Base-by-base conservation (phyloP, 2,329 filamentous ascomycete species). In the Chaetomium sp. region DNA sequence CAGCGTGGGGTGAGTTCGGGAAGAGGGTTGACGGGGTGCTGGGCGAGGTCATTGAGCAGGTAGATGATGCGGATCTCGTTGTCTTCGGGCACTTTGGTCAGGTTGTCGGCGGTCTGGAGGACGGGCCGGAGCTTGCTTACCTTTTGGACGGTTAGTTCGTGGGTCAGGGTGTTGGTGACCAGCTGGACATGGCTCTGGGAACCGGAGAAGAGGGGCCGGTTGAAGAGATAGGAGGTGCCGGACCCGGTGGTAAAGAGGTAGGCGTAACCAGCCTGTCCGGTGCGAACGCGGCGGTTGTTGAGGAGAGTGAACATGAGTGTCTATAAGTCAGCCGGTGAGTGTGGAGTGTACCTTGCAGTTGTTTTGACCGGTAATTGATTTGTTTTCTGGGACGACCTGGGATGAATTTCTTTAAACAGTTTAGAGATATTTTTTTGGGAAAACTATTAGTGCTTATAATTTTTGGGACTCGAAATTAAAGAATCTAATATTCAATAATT, bases 131-230 rank as follows among this genome's bases (percentile, higher is more conserved):
- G 6, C n/a, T 44, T 56, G 36, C 48, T 55, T 40, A 55, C 49
- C 47, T 60, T 60, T 2, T 40, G 58, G 19, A 58, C 46, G 7
- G 42, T 49, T 6, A 54, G 4, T 19, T 56, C 55, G 32, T 42
- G 12, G 5, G 52, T 60, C n/a, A 12, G 4, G 33, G 51, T 36
- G 49, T 55, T 52, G 33, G 40, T 36, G 5, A 59, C 57, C 6
- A 60, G 49, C 44, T 60, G 58, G 3, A 54, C 52, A 1, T 2
- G 38, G 52, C 46, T 57, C 6, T 60, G 58, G 2, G 37, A 7
- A 33, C 55, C 49, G 1, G 3, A n/a, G 3, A 27, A 32, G 11
- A 55, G 12, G 8, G 9, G 32, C 4, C 41, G 12, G 5, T 55
- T 12, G 53, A 54, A 55, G 37, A 58, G 37, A 36, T 60, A 57